phyloP scores from a whole-genome alignment of 1,284 basidiomycete genomes.

The Leccinum huronense region DNA sequence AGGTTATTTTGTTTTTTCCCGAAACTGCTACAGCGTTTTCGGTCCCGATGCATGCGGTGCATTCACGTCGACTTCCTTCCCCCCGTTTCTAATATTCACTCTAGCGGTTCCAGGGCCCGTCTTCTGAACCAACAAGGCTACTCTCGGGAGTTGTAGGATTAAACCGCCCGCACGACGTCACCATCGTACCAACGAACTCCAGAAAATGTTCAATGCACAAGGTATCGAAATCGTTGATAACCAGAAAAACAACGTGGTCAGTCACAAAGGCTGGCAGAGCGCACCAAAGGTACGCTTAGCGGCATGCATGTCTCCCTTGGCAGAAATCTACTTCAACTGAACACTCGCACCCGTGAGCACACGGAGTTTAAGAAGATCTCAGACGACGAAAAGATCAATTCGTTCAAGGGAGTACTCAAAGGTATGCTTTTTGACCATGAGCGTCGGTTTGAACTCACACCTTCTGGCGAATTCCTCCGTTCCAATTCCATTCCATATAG shows the following conservation, averaged over 20 bases:
- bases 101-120: too few species aligned
- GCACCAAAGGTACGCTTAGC: slow-evolving; percentile 75
- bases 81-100: too few species aligned
- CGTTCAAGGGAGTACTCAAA: slow-evolving; percentile 87
- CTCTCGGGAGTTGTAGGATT: too few species aligned
- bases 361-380: slow-evolving; percentile 92
- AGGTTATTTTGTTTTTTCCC: too few species aligned
- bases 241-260: slow-evolving; percentile 92
- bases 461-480: not conserved
- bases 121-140: too few species aligned
- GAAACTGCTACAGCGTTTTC: too few species aligned
- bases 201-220: slow-evolving; percentile 87
- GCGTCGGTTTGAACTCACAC: not conserved
- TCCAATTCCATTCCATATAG: slow-evolving; percentile 38
- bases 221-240: slow-evolving; percentile 96
- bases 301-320: not conserved
- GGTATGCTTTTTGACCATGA: slow-evolving; percentile 39
- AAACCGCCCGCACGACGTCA: too few species aligned
- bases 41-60: too few species aligned
- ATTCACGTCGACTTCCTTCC: too few species aligned
- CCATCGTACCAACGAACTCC: slow-evolving; percentile 60
- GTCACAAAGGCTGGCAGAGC: slow-evolving; percentile 90
- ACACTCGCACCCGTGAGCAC: not conserved
- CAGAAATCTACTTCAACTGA: not conserved
- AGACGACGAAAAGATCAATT: slow-evolving; percentile 79